A percentile compares a stretch with the other conserved stretches of the same genome.
Evolutionary conservation across 768 basidiomycete species (phyloP).

Genomic region (Mycena kentingensis): DNA sequence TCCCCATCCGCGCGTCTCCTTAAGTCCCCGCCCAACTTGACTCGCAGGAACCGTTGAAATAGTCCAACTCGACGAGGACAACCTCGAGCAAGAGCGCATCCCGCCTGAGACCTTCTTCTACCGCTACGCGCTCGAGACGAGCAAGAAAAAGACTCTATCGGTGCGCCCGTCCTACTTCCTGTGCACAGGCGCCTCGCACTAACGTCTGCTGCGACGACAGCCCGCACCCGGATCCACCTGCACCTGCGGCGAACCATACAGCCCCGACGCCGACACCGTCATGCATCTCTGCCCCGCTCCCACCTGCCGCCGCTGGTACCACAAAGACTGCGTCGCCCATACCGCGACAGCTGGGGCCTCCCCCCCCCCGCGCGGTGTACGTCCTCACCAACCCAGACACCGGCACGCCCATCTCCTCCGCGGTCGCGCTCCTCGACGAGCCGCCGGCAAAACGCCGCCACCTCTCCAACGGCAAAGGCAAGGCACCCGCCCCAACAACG

Average conservation of each 20-base stretch:
- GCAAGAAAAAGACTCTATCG: too few species aligned
- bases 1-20: background rate
- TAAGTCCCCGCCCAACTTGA: background rate
- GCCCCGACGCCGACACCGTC: conserved; percentile 37
- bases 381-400: conserved; percentile 17
- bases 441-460: conserved; percentile 14
- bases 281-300: conserved; percentile 64
- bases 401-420: background rate
- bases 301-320: conserved; percentile 48
- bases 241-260: conserved; percentile 49
- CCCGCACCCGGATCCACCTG: conserved; percentile 48
- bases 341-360: conserved; percentile 8
- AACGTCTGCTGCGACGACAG: conserved; percentile 31
- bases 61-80: conserved; percentile 39
- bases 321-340: conserved; percentile 47
- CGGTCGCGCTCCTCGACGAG: conserved; percentile 2
- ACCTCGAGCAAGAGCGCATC: conserved; percentile 43
- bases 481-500: conserved; percentile 6
- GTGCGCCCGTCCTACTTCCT: too few species aligned
- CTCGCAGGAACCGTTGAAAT: conserved; percentile 38
- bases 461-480: background rate
- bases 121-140: conserved; percentile 47
- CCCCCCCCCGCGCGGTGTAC: conserved; percentile 19
- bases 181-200: too few species aligned
- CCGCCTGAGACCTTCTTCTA: conserved; percentile 44